Evolutionary conservation across 495 filamentous ascomycete genomes (phyloP).

Genomic region (Penicillium waksmanii): DNA sequence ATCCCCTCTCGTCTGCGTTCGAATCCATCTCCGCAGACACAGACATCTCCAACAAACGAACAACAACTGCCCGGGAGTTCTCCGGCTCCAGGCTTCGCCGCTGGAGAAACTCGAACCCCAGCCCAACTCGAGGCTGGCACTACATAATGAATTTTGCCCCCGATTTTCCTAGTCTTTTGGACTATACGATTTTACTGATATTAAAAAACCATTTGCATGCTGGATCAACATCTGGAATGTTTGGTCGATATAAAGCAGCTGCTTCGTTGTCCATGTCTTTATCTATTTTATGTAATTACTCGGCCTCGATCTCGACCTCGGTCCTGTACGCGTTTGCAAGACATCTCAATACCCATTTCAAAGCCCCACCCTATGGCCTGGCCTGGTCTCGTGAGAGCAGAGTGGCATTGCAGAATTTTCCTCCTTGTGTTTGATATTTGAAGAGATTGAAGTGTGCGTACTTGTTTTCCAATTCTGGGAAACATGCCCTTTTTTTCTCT

Average conservation of each 20-base stretch:
- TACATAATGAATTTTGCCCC: conserved; percentile 4
- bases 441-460: too few relatives aligned
- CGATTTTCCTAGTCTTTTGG: too few relatives aligned
- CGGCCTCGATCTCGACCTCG: conserved; percentile 2
- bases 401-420: too few relatives aligned
- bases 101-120: conserved; percentile 25
- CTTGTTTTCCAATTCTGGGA: neutral
- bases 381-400: too few relatives aligned
- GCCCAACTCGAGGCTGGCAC: conserved; percentile 42
- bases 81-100: too few relatives aligned
- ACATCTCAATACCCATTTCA: too few relatives aligned
- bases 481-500: neutral
- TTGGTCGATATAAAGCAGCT: conserved; percentile 11
- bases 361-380: too few relatives aligned
- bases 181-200: conserved; percentile 6
- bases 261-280: conserved; percentile 27
- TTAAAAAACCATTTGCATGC: conserved; percentile 14
- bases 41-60: neutral
- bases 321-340: neutral
- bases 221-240: conserved; percentile 41
- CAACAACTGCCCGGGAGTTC: neutral
- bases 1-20: conserved; percentile 27
- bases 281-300: conserved; percentile 27
- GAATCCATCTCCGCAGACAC: neutral
- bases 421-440: too few relatives aligned